phyloP scores from a whole-genome alignment of 495 filamentous ascomycete species.

The Penicillium longicatenatum region DNA sequence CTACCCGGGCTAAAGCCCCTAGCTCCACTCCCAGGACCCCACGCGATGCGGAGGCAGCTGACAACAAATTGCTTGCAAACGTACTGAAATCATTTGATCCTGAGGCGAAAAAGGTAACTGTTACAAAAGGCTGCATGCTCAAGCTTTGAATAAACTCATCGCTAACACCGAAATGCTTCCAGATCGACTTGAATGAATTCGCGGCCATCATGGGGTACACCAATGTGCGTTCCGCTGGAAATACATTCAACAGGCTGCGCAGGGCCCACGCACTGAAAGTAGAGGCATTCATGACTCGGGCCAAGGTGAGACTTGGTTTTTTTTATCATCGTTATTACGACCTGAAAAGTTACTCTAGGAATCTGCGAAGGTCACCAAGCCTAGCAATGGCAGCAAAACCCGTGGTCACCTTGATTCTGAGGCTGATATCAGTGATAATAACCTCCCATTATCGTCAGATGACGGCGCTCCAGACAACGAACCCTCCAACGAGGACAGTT shows the following conservation, averaged over 20 bases:
- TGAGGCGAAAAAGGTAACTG: neutral
- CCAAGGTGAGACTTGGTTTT: neutral
- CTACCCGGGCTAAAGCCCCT: neutral
- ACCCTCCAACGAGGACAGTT: neutral
- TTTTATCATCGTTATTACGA: no score
- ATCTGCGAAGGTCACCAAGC: neutral
- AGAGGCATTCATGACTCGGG: neutral
- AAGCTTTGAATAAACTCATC: no score
- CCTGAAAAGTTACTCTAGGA: neutral
- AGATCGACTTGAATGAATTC: neutral
- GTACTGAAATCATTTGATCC: neutral
- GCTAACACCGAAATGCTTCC: neutral
- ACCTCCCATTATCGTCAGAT: neutral
- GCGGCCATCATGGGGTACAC: neutral
- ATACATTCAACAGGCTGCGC: neutral
- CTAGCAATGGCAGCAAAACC: neutral
- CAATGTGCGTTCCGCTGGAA: neutral
- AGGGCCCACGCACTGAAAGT: neutral
- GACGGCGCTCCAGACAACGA: neutral
- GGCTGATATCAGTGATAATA: neutral
- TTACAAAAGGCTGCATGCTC: neutral
- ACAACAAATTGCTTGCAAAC: neutral
- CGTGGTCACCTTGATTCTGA: neutral
- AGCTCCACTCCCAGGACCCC: neutral
- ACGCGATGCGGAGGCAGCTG: neutral